phyloP scores from a whole-genome alignment of 2,329 filamentous ascomycete genomes.

The Cladosporium sp. region DNA sequence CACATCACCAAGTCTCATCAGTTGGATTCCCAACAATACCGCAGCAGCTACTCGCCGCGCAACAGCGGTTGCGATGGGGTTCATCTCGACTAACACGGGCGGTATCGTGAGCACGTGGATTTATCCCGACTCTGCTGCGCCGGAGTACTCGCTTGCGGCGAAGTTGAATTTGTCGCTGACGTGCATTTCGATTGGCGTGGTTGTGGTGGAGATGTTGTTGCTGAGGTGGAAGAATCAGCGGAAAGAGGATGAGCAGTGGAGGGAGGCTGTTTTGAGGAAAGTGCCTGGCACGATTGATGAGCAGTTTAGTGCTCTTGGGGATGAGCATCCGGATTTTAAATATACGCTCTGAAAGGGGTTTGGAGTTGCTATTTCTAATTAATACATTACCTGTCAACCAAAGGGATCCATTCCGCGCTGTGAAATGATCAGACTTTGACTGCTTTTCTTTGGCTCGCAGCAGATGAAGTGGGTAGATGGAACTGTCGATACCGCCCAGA shows the following conservation, averaged over 20 bases:
- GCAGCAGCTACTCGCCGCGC: constrained; percentile 85
- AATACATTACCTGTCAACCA: too few species aligned
- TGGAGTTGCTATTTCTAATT: neutral
- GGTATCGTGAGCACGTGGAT: constrained; percentile 3
- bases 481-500: too few species aligned
- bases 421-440: too few species aligned
- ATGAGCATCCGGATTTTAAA: constrained; percentile 46
- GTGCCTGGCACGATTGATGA: neutral
- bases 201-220: constrained; percentile 64
- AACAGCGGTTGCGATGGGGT: constrained; percentile 78
- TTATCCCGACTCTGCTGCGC: constrained; percentile 2
- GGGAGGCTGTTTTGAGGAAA: constrained; percentile 34
- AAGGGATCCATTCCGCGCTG: too few species aligned
- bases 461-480: too few species aligned
- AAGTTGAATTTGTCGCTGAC: constrained; percentile 4
- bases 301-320: constrained; percentile 63
- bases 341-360: constrained; percentile 18
- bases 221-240: constrained; percentile 62
- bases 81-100: constrained; percentile 36
- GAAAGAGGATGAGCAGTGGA: constrained; percentile 59
- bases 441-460: too few species aligned
- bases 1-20: constrained; percentile 77
- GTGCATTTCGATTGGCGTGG: constrained; percentile 62
- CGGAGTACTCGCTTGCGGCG: constrained; percentile 3
- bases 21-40: constrained; percentile 81